These are phyloP conservation scores for Xanthoconium separans DNA, from an alignment of 1,284 basidiomycete genomes.

Conservation along the genomic window DNA sequence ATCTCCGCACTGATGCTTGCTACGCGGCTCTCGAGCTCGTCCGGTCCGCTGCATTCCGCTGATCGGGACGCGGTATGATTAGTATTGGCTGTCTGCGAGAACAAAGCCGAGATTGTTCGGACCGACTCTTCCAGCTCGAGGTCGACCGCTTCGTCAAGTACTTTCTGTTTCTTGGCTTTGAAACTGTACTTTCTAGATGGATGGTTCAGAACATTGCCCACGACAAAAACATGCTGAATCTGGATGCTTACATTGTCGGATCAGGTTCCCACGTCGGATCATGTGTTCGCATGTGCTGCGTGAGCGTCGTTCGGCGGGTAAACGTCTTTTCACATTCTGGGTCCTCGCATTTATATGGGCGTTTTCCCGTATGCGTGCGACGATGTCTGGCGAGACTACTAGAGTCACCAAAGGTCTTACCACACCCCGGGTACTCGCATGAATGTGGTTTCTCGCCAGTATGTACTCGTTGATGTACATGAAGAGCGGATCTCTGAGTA, in stretches of 20 bases:
- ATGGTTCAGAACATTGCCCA: slow-evolving; percentile 11
- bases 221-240: slow-evolving; percentile 3
- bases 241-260: slow-evolving; percentile 66
- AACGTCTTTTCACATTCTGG: slow-evolving; percentile 82
- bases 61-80: slow-evolving; percentile 28
- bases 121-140: slow-evolving; percentile 65
- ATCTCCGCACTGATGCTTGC: slow-evolving; percentile 73
- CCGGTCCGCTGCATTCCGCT: slow-evolving; percentile 22
- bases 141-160: slow-evolving; percentile 49
- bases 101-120: slow-evolving; percentile 65
- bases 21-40: slow-evolving; percentile 57
- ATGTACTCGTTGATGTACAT: slow-evolving; percentile 84
- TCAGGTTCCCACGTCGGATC: slow-evolving; percentile 80
- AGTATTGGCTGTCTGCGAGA: slow-evolving; percentile 45
- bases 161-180: slow-evolving; percentile 64
- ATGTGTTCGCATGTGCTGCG: slow-evolving; percentile 80
- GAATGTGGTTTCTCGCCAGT: slow-evolving; percentile 88
- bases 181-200: slow-evolving; percentile 67
- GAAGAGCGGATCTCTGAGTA: slow-evolving; percentile 75
- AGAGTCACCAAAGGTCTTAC: slow-evolving; percentile 83
- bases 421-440: slow-evolving; percentile 83
- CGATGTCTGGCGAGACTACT: slow-evolving; percentile 87
- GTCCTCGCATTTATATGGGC: slow-evolving; percentile 80
- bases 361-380: slow-evolving; percentile 81
- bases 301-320: slow-evolving; percentile 76